Conservation (phyloP, 108 stramenopile genomes). For the Thalassiosira profunda region DNA sequence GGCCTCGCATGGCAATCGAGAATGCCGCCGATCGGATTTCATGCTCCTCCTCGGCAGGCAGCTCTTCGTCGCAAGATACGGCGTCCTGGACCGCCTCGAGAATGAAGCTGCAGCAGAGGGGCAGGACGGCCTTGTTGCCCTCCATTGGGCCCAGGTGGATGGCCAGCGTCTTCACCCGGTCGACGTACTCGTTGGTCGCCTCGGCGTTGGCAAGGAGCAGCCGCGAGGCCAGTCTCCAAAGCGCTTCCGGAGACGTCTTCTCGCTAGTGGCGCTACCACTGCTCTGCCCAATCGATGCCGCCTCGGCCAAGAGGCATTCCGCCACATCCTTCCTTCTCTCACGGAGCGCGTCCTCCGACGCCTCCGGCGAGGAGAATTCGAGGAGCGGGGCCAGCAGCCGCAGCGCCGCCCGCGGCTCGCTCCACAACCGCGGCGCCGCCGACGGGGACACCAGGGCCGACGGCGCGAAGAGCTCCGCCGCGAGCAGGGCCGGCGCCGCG, state of each 20-base stretch:
- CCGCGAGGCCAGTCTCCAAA: conserved; percentile 40
- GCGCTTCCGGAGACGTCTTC: conserved; percentile 13
- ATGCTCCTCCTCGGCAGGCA: not conserved
- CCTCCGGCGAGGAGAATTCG: conserved; percentile 39
- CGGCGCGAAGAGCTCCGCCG: conserved; percentile 18
- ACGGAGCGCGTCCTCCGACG: conserved; percentile 13
- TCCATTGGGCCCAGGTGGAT: conserved; percentile 19
- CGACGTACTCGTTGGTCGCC: too few species aligned
- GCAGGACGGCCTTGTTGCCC: not conserved
- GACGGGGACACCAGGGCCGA: conserved; percentile 18
- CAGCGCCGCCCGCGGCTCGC: conserved; percentile 65
- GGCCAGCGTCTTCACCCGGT: conserved; percentile 26
- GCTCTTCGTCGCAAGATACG: not conserved
- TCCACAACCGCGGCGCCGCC: too few species aligned
- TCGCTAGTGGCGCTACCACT: not conserved
- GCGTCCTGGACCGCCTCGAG: conserved; percentile 29
- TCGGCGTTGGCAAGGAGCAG: conserved; percentile 35
- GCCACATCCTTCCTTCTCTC: conserved; percentile 55
- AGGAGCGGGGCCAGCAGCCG: conserved; percentile 72
- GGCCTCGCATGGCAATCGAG: conserved; percentile 51
- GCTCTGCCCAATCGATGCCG: conserved; percentile 21
- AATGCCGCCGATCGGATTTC: conserved; percentile 65
- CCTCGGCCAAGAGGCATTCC: conserved; percentile 72
- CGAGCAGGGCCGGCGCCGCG: conserved; percentile 2
- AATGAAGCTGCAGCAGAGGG: conserved; percentile 26